These are phyloP conservation scores for Polymyxa betae DNA, from an alignment of 208 protist genomes.

Conservation along the genomic window DNA sequence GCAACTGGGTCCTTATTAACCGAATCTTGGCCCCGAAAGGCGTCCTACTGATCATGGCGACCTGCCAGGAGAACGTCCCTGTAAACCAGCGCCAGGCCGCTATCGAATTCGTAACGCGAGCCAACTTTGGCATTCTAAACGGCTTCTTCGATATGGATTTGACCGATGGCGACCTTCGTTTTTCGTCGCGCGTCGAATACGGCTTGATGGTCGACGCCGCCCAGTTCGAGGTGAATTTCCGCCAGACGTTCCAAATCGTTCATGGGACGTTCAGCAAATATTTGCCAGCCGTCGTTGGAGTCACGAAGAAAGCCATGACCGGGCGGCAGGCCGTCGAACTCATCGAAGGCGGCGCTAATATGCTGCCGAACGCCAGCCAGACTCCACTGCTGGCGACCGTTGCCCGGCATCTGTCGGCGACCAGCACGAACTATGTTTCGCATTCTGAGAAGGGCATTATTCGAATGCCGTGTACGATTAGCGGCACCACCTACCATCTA, in stretches of 20 bases:
- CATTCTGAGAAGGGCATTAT: background rate
- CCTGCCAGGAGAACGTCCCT: conserved; percentile 12
- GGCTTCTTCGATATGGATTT: conserved; percentile 2
- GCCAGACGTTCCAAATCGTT: conserved; percentile 8
- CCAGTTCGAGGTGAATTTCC: conserved; percentile 10
- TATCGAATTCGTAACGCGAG: background rate
- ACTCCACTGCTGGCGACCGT: background rate
- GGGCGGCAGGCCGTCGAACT: background rate
- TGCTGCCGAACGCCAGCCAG: background rate
- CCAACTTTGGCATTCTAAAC: background rate
- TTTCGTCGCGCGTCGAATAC: background rate
- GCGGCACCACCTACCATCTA: background rate
- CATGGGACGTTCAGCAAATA: conserved; percentile 19
- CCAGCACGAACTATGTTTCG: background rate
- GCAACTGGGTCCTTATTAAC: background rate
- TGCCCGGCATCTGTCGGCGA: background rate
- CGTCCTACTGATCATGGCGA: conserved; percentile 14
- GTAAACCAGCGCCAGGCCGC: background rate
- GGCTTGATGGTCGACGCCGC: background rate
- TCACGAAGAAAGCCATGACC: background rate
- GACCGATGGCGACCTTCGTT: conserved; percentile 2
- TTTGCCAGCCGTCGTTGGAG: background rate
- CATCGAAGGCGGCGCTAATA: background rate
- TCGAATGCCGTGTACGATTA: background rate
- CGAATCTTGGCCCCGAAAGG: background rate